A percentile compares a stretch with the other conserved stretches of the same genome.
Conservation (phyloP, 2,329 filamentous ascomycete species). For the Lasiodiplodia theobromae region DNA sequence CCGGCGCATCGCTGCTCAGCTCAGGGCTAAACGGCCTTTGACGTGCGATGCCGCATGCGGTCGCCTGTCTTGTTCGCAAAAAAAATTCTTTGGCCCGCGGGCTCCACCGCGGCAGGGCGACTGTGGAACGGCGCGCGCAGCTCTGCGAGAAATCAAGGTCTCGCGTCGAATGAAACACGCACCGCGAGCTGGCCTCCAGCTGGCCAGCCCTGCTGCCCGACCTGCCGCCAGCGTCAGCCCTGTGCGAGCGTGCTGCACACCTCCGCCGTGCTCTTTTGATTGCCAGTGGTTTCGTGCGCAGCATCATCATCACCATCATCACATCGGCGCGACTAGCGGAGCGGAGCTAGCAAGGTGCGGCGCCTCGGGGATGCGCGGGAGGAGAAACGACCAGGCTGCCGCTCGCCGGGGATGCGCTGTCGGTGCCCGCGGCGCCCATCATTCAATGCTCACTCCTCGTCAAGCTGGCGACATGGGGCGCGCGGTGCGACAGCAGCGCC, state of each 20-base stretch:
- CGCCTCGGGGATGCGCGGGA: slow-evolving; percentile 26
- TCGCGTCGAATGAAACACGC: slow-evolving; percentile 19
- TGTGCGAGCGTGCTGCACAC: slow-evolving; percentile 19
- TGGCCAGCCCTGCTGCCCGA: slow-evolving; percentile 25
- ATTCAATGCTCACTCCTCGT: not conserved
- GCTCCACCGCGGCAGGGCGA: slow-evolving; percentile 14
- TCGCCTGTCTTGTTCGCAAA: slow-evolving; percentile 2
- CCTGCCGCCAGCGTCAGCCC: slow-evolving; percentile 16
- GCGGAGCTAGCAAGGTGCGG: slow-evolving; percentile 26
- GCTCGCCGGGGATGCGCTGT: slow-evolving; percentile 19
- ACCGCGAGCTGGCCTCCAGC: slow-evolving; percentile 11
- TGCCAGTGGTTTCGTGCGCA: slow-evolving; percentile 18
- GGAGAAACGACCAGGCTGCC: slow-evolving; percentile 9
- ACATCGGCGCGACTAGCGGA: slow-evolving; percentile 18
- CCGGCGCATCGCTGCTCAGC: slow-evolving; percentile 9
- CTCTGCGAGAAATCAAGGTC: slow-evolving; percentile 24
- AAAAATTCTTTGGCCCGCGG: slow-evolving; percentile 10
- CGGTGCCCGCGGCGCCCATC: not conserved
- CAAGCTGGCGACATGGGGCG: not conserved
- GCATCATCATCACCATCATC: slow-evolving; percentile 16
- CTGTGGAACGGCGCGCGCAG: slow-evolving; percentile 10
- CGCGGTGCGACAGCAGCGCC: slow-evolving; percentile 19
- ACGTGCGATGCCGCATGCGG: slow-evolving; percentile 9
- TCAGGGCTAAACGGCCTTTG: slow-evolving; percentile 14
- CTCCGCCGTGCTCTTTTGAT: not conserved